A percentile compares a stretch with the other conserved stretches of the same genome.
Conservation (phyloP, 495 filamentous ascomycete genomes). For the Penicillium steckii region DNA sequence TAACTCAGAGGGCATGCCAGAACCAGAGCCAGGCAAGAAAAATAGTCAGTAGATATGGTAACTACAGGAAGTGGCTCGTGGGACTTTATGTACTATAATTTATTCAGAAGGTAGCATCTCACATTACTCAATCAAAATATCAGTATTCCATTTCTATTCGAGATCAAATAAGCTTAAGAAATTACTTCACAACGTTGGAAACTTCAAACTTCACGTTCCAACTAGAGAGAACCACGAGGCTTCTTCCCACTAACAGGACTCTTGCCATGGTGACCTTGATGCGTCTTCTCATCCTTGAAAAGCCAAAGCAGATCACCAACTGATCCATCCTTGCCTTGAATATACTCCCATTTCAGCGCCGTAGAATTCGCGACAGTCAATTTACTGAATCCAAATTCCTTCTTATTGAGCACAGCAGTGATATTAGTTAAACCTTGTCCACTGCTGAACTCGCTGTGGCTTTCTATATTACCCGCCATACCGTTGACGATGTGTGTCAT, state of each 20-base stretch:
- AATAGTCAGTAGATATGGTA: neutral
- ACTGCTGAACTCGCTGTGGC: constrained; percentile 34
- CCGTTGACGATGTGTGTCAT: constrained; percentile 52
- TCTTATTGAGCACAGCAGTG: constrained; percentile 46
- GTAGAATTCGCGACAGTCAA: constrained; percentile 43
- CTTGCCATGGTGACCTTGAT: neutral
- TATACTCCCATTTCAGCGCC: constrained; percentile 43
- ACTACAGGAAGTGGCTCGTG: too few relatives aligned
- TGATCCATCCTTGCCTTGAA: constrained; percentile 42
- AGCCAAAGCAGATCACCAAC: constrained; percentile 41
- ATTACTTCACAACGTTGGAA: too few relatives aligned
- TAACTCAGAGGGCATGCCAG: neutral
- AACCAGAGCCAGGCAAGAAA: neutral
- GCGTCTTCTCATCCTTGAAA: constrained; percentile 8
- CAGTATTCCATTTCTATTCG: too few relatives aligned
- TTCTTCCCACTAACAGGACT: neutral
- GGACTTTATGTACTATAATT: too few relatives aligned
- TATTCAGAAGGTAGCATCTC: too few relatives aligned
- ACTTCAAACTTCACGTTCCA: too few relatives aligned
- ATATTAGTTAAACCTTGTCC: constrained; percentile 36
- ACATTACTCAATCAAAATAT: too few relatives aligned
- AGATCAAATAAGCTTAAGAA: too few relatives aligned
- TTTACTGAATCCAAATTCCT: constrained; percentile 50
- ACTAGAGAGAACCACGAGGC: too few relatives aligned
- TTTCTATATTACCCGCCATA: constrained; percentile 46